These are phyloP conservation scores for Trametes cingulata DNA, from an alignment of 768 basidiomycete species.

Conservation along the genomic window DNA sequence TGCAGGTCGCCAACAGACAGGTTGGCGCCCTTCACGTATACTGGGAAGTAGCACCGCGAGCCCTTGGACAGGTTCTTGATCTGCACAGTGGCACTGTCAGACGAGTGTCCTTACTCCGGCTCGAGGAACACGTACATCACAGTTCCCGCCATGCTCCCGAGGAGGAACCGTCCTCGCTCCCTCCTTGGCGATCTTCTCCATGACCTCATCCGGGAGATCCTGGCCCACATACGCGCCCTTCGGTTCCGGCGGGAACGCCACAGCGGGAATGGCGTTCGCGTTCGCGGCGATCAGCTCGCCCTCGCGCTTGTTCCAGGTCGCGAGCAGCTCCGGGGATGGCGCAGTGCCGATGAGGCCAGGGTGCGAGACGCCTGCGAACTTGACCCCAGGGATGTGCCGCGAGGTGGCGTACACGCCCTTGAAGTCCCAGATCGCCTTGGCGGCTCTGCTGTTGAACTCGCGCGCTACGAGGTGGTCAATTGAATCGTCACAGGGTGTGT, in stretches of 20 bases:
- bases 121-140: conserved; percentile 49
- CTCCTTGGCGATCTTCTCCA: conserved; percentile 57
- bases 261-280: conserved; percentile 54
- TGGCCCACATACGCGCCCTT: conserved; percentile 71
- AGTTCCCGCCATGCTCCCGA: conserved; percentile 80
- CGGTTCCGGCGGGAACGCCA: conserved; percentile 63
- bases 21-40: conserved; percentile 75
- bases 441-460: conserved; percentile 69
- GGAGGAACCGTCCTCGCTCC: conserved; percentile 77
- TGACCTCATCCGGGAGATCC: conserved; percentile 48
- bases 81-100: conserved; percentile 34
- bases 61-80: conserved; percentile 78
- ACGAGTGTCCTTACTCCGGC: background rate
- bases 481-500: background rate
- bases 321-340: conserved; percentile 70
- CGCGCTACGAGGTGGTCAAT: conserved; percentile 39
- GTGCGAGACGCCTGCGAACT: conserved; percentile 76
- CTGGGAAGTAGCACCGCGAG: conserved; percentile 75
- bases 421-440: conserved; percentile 83
- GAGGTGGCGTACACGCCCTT: conserved; percentile 72
- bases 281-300: conserved; percentile 58
- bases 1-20: conserved; percentile 79
- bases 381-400: conserved; percentile 76
- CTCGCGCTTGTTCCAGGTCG: conserved; percentile 76
- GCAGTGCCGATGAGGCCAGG: conserved; percentile 79